Conservation (phyloP, 2,329 filamentous ascomycete genomes). For the Grosmannia huntii region DNA sequence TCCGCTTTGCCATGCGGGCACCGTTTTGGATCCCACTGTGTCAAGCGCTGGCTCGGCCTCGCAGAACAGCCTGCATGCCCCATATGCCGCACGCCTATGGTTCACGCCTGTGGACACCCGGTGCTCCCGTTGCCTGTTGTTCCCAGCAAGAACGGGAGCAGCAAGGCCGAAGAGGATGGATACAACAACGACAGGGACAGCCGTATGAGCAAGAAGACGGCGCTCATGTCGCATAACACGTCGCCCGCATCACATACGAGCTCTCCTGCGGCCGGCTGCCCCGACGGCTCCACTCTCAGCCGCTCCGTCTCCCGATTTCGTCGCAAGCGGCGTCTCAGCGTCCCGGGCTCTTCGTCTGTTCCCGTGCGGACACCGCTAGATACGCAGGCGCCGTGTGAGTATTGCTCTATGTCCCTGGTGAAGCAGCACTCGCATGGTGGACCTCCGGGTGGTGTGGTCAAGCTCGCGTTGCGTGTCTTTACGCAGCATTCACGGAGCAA, state of each 20-base stretch:
- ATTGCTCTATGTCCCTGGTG: not conserved
- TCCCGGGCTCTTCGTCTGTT: not conserved
- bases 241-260: not conserved
- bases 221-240: not conserved
- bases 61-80: slow-evolving; percentile 25
- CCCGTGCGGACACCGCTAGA: not conserved
- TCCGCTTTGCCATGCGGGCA: slow-evolving; percentile 29
- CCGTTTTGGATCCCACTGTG: slow-evolving; percentile 28
- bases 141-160: too few species aligned
- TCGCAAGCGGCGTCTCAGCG: not conserved
- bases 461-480: not conserved
- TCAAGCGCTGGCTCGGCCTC: slow-evolving; percentile 28
- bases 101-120: slow-evolving; percentile 21
- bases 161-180: not conserved
- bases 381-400: not conserved
- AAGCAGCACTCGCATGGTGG: not conserved
- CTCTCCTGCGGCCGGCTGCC: not conserved
- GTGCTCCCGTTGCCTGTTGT: slow-evolving; percentile 15
- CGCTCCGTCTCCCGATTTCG: not conserved
- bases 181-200: not conserved
- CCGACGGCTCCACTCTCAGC: not conserved
- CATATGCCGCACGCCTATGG: slow-evolving; percentile 23
- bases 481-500: not conserved
- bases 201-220: not conserved
- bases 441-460: not conserved